Percentiles rank a stretch among this genome's conserved stretches.
Conservation (phyloP, 352 stramenopile species). For the Pythium phragmitis region DNA sequence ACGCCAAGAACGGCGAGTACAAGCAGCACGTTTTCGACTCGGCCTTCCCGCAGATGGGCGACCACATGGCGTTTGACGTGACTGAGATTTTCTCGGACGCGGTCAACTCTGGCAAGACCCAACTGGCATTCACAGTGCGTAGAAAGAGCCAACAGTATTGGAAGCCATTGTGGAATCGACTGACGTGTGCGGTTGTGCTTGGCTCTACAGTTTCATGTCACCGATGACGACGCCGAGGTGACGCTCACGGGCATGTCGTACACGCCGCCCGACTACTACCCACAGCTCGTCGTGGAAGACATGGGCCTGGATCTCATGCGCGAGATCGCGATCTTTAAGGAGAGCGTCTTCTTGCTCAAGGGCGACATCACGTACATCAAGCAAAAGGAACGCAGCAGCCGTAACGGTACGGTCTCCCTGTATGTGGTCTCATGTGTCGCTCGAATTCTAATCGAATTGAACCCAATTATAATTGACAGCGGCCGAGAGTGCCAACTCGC, state of each 20-base stretch:
- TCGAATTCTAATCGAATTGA: constrained; percentile 4
- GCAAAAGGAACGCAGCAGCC: constrained; percentile 71
- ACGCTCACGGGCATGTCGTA: constrained; percentile 60
- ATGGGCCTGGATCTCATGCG: constrained; percentile 80
- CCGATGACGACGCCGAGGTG: constrained; percentile 44
- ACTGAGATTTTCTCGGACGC: constrained; percentile 67
- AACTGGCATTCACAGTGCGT: constrained; percentile 56
- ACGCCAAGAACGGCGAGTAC: constrained; percentile 34
- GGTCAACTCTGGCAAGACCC: constrained; percentile 41
- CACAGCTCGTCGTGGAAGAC: constrained; percentile 80
- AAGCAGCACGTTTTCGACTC: constrained; percentile 55
- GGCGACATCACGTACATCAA: constrained; percentile 83
- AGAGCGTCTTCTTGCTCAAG: constrained; percentile 71
- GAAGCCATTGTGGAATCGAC: not conserved
- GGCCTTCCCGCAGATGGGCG: constrained; percentile 49
- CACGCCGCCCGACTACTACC: constrained; percentile 64
- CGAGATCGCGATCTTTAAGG: constrained; percentile 77
- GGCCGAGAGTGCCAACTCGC: constrained; percentile 72
- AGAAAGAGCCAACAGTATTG: not conserved
- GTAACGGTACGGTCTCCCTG: constrained; percentile 44
- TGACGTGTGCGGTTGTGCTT: not conserved
- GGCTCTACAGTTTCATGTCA: constrained; percentile 40
- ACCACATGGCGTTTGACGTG: constrained; percentile 76
- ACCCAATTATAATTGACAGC: constrained; percentile 30
- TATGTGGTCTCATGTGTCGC: not conserved